Percentiles rank a stretch among this genome's conserved stretches.
Conservation (phyloP, 805 yeast species). For the Wickerhamomyces queroliae region DNA sequence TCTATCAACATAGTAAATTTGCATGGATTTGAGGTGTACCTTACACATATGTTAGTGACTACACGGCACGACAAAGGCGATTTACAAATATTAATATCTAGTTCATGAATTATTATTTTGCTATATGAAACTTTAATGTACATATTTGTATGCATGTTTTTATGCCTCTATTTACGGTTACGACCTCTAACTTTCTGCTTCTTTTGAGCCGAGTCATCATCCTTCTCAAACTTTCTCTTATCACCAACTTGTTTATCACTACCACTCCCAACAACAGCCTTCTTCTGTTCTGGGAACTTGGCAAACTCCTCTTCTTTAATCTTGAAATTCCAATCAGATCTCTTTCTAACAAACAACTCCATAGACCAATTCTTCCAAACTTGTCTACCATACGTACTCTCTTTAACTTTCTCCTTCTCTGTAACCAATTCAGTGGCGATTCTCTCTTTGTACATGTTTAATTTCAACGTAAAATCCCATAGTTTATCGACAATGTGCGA, state of each 20-base stretch:
- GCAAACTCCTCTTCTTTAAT: slow-evolving; percentile 48
- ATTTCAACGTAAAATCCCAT: slow-evolving; percentile 72
- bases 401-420: slow-evolving; percentile 66
- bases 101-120: no score
- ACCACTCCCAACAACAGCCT: slow-evolving; percentile 2
- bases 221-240: slow-evolving; percentile 13
- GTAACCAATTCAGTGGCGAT: slow-evolving; percentile 62
- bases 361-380: slow-evolving; percentile 96
- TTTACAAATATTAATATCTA: no score
- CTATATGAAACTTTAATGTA: background rate
- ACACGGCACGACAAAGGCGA: no score
- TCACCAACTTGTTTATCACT: background rate
- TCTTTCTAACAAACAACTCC: slow-evolving; percentile 70
- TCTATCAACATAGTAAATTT: no score
- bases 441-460: slow-evolving; percentile 82
- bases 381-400: slow-evolving; percentile 77
- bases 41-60: no score
- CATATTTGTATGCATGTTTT: background rate
- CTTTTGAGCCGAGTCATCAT: slow-evolving; percentile 5
- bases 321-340: slow-evolving; percentile 74
- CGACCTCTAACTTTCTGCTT: slow-evolving; percentile 25
- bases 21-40: no score
- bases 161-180: slow-evolving; percentile 13
- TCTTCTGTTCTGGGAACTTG: slow-evolving; percentile 30
- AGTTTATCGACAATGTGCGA: slow-evolving; percentile 84